phyloP scores from a whole-genome alignment of 2,329 filamentous ascomycete genomes.

The Penicillium glabrum region DNA sequence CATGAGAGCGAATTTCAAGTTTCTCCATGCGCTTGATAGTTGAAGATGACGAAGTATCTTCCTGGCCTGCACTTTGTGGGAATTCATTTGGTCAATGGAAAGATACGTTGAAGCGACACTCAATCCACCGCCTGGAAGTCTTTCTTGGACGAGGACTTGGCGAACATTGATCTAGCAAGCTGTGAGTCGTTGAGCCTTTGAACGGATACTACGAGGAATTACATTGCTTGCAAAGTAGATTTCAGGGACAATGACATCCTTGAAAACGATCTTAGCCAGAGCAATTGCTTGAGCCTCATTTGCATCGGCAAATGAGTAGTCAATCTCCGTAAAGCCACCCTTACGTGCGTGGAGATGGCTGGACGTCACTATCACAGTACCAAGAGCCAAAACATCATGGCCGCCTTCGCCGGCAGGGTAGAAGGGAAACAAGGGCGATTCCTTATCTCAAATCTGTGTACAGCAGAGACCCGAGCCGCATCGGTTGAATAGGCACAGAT shows the following conservation, averaged over 20 bases:
- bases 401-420: slow-evolving; percentile 36
- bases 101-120: slow-evolving; percentile 41
- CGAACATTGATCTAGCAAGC: slow-evolving; percentile 34
- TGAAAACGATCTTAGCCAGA: slow-evolving; percentile 24
- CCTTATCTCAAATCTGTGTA: no score
- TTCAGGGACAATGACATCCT: no score
- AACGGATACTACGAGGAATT: not conserved
- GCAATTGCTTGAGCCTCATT: slow-evolving; percentile 41
- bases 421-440: slow-evolving; percentile 4
- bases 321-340: no score
- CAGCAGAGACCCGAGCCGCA: no score
- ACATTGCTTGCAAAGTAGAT: no score
- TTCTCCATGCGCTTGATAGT: slow-evolving; percentile 22
- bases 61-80: slow-evolving; percentile 40
- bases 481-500: no score
- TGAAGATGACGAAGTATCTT: slow-evolving; percentile 31
- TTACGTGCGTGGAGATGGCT: not conserved
- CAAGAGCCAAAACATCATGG: slow-evolving; percentile 45
- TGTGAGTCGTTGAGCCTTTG: slow-evolving; percentile 3
- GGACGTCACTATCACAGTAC: slow-evolving; percentile 44
- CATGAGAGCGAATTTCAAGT: slow-evolving; percentile 17
- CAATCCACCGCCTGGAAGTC: slow-evolving; percentile 39
- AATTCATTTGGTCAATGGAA: slow-evolving; percentile 28
- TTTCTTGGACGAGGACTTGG: slow-evolving; percentile 41
- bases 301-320: slow-evolving; percentile 27